Conservation (phyloP, 2,329 filamentous ascomycete genomes). For the Pseudogymnoascus pannorum region DNA sequence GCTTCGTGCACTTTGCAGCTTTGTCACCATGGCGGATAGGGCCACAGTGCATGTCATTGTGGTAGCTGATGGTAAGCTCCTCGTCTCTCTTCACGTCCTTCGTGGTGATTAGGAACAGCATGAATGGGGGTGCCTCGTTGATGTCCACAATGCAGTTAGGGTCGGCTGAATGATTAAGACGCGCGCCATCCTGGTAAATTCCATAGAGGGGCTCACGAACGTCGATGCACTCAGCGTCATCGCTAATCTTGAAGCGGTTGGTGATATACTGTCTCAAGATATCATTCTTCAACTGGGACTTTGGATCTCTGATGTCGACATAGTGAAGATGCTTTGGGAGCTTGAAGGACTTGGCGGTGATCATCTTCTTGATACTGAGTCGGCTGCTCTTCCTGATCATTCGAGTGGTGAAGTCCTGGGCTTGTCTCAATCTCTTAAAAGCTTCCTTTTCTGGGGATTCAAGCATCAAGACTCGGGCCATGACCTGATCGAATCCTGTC, state of each 20-base stretch:
- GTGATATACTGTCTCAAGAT: not conserved
- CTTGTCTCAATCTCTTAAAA: not conserved
- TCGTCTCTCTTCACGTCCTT: conserved; percentile 2
- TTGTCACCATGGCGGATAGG: not conserved
- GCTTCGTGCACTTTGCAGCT: not conserved
- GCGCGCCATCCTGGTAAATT: not conserved
- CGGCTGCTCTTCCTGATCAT: not conserved
- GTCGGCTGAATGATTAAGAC: not conserved
- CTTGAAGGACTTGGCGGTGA: not conserved
- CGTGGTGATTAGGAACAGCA: not conserved
- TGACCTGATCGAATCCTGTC: not conserved
- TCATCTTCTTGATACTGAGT: not conserved
- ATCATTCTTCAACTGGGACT: not conserved
- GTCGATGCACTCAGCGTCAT: not conserved
- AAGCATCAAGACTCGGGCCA: conserved; percentile 1
- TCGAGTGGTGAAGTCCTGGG: not conserved
- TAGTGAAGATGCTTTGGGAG: not conserved
- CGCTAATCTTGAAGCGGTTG: not conserved
- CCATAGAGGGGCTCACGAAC: not conserved
- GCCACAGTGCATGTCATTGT: conserved; percentile 1
- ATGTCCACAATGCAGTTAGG: not conserved
- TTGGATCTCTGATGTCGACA: not conserved
- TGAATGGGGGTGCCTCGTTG: not conserved
- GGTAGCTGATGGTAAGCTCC: conserved; percentile 1
- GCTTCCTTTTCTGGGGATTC: not conserved